phyloP scores from a whole-genome alignment of 306 rosid species.

The Dalbergia oliveri region DNA sequence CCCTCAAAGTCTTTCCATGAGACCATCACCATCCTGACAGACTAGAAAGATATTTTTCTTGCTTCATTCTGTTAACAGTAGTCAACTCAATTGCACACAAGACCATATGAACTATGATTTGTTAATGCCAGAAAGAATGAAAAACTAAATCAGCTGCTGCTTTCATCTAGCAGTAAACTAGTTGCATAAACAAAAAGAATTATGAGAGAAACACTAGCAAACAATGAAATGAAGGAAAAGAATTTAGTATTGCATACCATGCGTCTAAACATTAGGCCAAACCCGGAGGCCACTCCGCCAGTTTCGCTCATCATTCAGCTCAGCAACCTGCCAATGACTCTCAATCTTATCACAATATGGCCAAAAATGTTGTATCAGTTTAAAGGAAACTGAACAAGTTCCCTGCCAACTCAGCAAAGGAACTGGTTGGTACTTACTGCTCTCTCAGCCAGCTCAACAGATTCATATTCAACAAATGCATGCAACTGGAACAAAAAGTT shows the following conservation, averaged over 20 bases:
- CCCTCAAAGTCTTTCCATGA: neutral
- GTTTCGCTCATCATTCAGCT: conserved; percentile 88
- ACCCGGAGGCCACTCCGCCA: conserved; percentile 96
- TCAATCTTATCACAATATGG: conserved; percentile 40
- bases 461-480: conserved; percentile 97
- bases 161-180: conserved; percentile 2
- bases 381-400: conserved; percentile 35
- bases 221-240: conserved; percentile 4
- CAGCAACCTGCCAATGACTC: conserved; percentile 73
- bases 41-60: neutral
- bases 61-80: conserved; percentile 3
- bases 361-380: conserved; percentile 32
- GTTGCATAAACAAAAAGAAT: conserved; percentile 5
- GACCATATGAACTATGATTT: conserved; percentile 17
- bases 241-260: conserved; percentile 55
- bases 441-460: conserved; percentile 93
- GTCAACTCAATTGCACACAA: neutral
- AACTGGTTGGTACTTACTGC: conserved; percentile 71
- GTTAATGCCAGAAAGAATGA: conserved; percentile 3
- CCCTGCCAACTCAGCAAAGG: conserved; percentile 39
- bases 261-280: conserved; percentile 81
- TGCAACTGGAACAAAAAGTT: conserved; percentile 76
- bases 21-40: conserved; percentile 30
- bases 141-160: neutral
- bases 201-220: conserved; percentile 7